Conservation (phyloP, 345 rosid species). For the Lepidium didymum region DNA sequence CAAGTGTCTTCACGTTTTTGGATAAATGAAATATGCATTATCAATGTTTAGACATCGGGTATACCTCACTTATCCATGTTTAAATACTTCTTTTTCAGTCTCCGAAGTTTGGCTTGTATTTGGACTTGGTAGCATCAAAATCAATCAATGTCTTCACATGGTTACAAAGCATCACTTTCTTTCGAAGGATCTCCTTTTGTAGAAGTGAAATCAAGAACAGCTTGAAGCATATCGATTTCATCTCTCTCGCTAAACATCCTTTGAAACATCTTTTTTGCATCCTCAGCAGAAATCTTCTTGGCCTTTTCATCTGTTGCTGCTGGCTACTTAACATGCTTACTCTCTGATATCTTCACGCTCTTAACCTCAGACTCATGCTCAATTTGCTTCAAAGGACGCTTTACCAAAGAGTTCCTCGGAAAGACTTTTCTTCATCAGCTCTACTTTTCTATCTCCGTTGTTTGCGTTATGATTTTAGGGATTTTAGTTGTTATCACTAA, state of each 20-base stretch:
- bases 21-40: too few species aligned
- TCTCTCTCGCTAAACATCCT: constrained; percentile 44
- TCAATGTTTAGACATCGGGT: too few species aligned
- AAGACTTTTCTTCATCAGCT: background rate
- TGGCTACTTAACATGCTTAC: background rate
- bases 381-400: constrained; percentile 9
- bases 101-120: constrained; percentile 33
- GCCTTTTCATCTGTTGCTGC: background rate
- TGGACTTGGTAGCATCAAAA: constrained; percentile 30
- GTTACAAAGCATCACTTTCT: constrained; percentile 34
- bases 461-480: background rate
- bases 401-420: background rate
- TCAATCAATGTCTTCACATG: constrained; percentile 36
- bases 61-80: too few species aligned
- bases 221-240: constrained; percentile 40
- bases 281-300: constrained; percentile 33
- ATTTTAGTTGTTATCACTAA: too few species aligned
- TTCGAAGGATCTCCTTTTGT: constrained; percentile 34
- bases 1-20: too few species aligned
- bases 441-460: background rate
- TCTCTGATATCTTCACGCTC: constrained; percentile 8
- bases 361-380: background rate
- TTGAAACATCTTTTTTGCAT: constrained; percentile 38
- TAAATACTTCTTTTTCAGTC: constrained; percentile 37
- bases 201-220: constrained; percentile 28